Percentiles rank a stretch among this genome's conserved stretches.
These are phyloP conservation scores for Sclerotinia minor DNA, from an alignment of 2,329 filamentous ascomycete species.

Conservation along the genomic window DNA sequence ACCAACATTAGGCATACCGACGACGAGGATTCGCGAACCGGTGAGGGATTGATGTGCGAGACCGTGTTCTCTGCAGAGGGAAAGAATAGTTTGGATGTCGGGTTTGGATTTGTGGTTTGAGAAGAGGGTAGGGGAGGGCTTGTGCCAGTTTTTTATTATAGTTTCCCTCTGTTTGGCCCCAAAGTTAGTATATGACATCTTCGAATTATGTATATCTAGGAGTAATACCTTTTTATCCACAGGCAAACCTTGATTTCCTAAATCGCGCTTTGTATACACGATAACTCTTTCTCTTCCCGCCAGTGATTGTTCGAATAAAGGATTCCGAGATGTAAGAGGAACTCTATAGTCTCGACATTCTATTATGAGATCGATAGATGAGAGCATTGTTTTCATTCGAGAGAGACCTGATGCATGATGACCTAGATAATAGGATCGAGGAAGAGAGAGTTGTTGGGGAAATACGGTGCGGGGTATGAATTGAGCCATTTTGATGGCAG, in stretches of 20 bases:
- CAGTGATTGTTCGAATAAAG: conserved; percentile 77
- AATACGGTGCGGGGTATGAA: conserved; percentile 78
- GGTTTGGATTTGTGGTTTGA: conserved; percentile 49
- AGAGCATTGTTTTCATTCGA: conserved; percentile 79
- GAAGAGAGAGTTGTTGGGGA: conserved; percentile 69
- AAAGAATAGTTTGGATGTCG: conserved; percentile 47
- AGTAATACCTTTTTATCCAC: conserved; percentile 45
- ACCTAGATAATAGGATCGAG: conserved; percentile 89
- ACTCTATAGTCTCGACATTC: conserved; percentile 94
- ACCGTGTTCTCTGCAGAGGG: conserved; percentile 53
- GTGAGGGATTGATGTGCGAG: conserved; percentile 61
- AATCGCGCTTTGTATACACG: conserved; percentile 88
- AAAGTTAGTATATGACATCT: background rate
- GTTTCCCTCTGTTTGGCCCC: conserved; percentile 47
- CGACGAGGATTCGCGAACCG: conserved; percentile 81
- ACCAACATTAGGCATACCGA: conserved; percentile 97
- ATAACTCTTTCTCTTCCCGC: conserved; percentile 73
- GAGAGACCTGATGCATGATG: conserved; percentile 82
- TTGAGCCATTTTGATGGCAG: conserved; percentile 33
- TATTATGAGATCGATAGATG: conserved; percentile 81
- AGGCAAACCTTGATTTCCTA: conserved; percentile 54
- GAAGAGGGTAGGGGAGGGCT: conserved; percentile 54
- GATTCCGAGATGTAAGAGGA: conserved; percentile 86
- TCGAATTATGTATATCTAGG: background rate
- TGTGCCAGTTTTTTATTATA: conserved; percentile 55